These are phyloP conservation scores for Fusarium sp. DNA, from an alignment of 2,329 filamentous ascomycete genomes.

Conservation along the genomic window DNA sequence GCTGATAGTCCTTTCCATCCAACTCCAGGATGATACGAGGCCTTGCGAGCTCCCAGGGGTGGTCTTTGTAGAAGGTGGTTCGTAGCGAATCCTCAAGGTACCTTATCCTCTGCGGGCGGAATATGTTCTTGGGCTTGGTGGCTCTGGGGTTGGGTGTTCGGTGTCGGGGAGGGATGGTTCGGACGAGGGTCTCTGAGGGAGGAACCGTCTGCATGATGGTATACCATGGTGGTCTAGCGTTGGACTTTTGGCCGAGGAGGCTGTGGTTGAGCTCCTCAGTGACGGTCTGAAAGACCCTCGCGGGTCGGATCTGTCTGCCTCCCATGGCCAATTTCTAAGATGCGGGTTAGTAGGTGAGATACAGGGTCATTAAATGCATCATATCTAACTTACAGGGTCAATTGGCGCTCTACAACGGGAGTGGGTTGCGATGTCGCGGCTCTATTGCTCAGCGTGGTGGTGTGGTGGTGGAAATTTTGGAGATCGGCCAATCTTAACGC, in stretches of 20 bases:
- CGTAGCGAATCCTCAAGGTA: conserved; percentile 88
- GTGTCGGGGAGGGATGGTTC: conserved; percentile 61
- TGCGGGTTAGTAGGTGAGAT: conserved; percentile 7
- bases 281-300: conserved; percentile 58
- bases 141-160: conserved; percentile 52
- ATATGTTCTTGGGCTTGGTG: conserved; percentile 72
- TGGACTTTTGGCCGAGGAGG: conserved; percentile 48
- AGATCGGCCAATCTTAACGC: conserved; percentile 46
- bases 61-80: conserved; percentile 84
- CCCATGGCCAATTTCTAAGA: conserved; percentile 47
- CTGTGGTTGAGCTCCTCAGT: conserved; percentile 54
- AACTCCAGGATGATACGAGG: conserved; percentile 85
- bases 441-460: conserved; percentile 22
- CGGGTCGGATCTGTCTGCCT: conserved; percentile 56
- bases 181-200: conserved; percentile 65
- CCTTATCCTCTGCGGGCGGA: conserved; percentile 76
- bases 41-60: conserved; percentile 95
- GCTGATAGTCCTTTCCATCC: conserved; percentile 80
- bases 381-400: conserved; percentile 24
- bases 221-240: conserved; percentile 58
- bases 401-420: conserved; percentile 34
- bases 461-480: conserved; percentile 45
- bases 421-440: conserved; percentile 24
- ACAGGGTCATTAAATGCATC: not conserved
- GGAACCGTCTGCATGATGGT: conserved; percentile 61